Percentiles rank a stretch among this genome's conserved stretches.
phyloP scores from a whole-genome alignment of 2,329 filamentous ascomycete species.

The Domatiomyces catenatus region DNA sequence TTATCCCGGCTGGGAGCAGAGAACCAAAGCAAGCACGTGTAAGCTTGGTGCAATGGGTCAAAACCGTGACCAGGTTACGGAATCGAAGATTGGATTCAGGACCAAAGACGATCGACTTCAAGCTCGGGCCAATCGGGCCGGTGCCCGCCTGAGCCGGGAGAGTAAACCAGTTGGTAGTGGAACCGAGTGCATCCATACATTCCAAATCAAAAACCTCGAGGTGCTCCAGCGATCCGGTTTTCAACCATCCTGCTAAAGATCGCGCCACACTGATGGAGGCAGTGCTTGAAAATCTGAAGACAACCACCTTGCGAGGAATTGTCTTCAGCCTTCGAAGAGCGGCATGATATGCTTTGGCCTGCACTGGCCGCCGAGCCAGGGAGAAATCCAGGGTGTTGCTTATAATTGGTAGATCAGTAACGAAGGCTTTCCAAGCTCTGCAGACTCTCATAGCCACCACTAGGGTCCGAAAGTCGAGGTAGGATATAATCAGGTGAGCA shows the following conservation, averaged over 20 bases:
- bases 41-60: neutral
- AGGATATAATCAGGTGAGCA: constrained; percentile 34
- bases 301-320: constrained; percentile 22
- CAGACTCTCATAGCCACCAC: constrained; percentile 39
- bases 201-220: neutral
- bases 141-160: too few species aligned
- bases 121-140: neutral
- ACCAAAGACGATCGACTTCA: neutral
- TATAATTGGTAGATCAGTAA: constrained; percentile 37
- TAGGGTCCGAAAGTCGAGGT: constrained; percentile 37
- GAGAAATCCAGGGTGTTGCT: constrained; percentile 37
- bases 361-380: constrained; percentile 29
- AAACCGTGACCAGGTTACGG: neutral
- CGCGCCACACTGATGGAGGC: constrained; percentile 10
- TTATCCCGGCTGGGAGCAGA: neutral
- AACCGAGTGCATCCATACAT: neutral
- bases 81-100: neutral
- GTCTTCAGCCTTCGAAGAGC: constrained; percentile 23
- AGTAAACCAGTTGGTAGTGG: neutral
- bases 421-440: constrained; percentile 38
- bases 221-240: neutral
- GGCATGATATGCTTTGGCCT: constrained; percentile 17
- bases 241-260: neutral
- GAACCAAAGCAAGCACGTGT: neutral
- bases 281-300: constrained; percentile 7